Evolutionary conservation across 2,329 filamentous ascomycete species (phyloP).

Genomic region (Cryphonectria parasitica): DNA sequence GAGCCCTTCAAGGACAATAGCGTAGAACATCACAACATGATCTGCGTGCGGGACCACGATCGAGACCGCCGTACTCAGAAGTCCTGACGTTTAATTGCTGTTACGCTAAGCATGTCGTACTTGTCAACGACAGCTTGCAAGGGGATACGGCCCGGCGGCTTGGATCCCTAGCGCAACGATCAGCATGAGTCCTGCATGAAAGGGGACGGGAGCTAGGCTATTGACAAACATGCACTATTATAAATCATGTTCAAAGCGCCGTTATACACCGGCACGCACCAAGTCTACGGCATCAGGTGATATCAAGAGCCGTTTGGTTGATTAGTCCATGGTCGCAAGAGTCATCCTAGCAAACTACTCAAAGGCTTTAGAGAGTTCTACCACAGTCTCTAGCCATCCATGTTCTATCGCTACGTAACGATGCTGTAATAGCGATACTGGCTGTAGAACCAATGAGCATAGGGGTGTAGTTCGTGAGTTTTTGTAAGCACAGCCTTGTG

Average conservation of each 20-base stretch:
- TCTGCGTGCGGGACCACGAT: neutral
- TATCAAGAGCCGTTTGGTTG: no score
- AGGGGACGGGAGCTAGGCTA: neutral
- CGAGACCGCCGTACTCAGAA: neutral
- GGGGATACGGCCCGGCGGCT: neutral
- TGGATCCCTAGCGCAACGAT: neutral
- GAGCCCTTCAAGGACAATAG: neutral
- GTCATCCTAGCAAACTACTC: no score
- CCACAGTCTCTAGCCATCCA: no score
- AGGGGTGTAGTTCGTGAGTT: no score
- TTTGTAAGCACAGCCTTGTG: no score
- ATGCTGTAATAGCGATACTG: no score
- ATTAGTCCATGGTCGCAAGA: no score
- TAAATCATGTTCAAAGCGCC: neutral
- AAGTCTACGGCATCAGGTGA: neutral
- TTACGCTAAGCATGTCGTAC: neutral
- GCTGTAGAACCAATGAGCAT: no score
- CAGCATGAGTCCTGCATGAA: neutral
- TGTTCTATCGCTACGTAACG: no score
- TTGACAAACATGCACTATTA: neutral
- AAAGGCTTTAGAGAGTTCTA: no score
- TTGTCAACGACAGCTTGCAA: neutral
- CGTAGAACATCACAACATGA: neutral
- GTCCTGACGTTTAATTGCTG: neutral
- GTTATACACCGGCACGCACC: neutral